These are phyloP conservation scores for Pseudogymnoascus sp. DNA, from an alignment of 2,329 filamentous ascomycete genomes.

Conservation along the genomic window DNA sequence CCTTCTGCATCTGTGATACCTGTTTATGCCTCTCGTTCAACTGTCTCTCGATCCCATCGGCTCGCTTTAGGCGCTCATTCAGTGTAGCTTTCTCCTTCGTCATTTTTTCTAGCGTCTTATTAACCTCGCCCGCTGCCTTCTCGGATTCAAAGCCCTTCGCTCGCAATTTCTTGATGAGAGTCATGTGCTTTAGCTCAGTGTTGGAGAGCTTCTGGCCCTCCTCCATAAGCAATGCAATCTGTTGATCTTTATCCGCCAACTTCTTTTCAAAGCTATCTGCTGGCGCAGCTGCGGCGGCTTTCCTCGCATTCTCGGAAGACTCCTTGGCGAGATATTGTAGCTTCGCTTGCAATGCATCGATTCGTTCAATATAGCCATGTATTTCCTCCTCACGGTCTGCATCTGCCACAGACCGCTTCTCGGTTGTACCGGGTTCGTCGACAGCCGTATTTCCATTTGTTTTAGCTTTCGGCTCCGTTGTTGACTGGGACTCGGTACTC, in stretches of 20 bases:
- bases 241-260: constrained; percentile 82
- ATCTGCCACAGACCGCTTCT: constrained; percentile 28
- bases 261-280: constrained; percentile 67
- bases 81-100: constrained; percentile 44
- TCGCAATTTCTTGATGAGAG: constrained; percentile 75
- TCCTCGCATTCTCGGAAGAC: constrained; percentile 68
- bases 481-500: neutral
- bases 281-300: constrained; percentile 55
- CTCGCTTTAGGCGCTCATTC: constrained; percentile 43
- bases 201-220: constrained; percentile 86
- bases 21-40: constrained; percentile 48
- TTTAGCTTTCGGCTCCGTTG: neutral
- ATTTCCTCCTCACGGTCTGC: constrained; percentile 71
- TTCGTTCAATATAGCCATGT: constrained; percentile 76
- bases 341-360: constrained; percentile 88
- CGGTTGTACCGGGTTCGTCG: neutral
- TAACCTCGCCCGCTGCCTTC: constrained; percentile 55
- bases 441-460: neutral
- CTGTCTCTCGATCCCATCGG: constrained; percentile 50
- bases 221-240: constrained; percentile 82
- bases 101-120: constrained; percentile 53
- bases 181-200: constrained; percentile 77
- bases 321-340: constrained; percentile 81
- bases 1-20: constrained; percentile 46
- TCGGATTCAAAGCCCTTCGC: constrained; percentile 60